Conservation (phyloP, 352 stramenopile species). For the Pseudoperonospora humuli region DNA sequence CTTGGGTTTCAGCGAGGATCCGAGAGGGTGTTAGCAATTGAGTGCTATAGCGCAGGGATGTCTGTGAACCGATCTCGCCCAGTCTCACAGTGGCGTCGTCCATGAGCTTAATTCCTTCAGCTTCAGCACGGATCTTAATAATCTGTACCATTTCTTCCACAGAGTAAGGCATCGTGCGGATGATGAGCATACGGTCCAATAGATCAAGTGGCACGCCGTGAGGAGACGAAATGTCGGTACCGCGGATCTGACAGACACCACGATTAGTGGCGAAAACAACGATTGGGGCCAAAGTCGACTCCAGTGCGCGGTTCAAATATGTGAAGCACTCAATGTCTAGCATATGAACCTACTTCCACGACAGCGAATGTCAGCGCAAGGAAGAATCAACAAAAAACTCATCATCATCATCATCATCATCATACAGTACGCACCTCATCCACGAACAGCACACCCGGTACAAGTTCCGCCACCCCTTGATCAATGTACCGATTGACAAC, state of each 20-base stretch:
- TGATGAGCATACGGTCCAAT: slow-evolving; percentile 99
- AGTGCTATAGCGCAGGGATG: slow-evolving; percentile 95
- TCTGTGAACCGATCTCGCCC: slow-evolving; percentile 93
- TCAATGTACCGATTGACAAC: slow-evolving; percentile 96
- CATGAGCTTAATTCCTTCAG: slow-evolving; percentile 93
- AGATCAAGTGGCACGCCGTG: slow-evolving; percentile 98
- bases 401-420: not conserved
- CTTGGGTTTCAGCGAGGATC: slow-evolving; percentile 95
- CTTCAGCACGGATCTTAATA: slow-evolving; percentile 94
- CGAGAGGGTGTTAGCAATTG: slow-evolving; percentile 96
- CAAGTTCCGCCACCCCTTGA: slow-evolving; percentile 96
- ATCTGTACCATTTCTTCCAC: slow-evolving; percentile 98
- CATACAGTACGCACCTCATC: slow-evolving; percentile 84
- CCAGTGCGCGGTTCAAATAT: slow-evolving; percentile 96
- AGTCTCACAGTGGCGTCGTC: slow-evolving; percentile 89
- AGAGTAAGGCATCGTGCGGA: slow-evolving; percentile 96
- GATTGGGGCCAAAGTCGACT: slow-evolving; percentile 97
- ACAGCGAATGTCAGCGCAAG: no score
- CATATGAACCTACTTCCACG: slow-evolving; percentile 91
- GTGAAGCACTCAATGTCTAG: slow-evolving; percentile 99
- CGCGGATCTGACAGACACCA: slow-evolving; percentile 88
- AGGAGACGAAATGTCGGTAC: slow-evolving; percentile 93
- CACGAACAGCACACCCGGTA: slow-evolving; percentile 98
- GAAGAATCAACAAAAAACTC: not conserved
- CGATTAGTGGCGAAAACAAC: slow-evolving; percentile 99